Evolutionary conservation across 192 early-diverging fungal genomes (phyloP), one percentile per base, ranked within the genome.

Genomic region (Umbelopsis ramanniana): DNA sequence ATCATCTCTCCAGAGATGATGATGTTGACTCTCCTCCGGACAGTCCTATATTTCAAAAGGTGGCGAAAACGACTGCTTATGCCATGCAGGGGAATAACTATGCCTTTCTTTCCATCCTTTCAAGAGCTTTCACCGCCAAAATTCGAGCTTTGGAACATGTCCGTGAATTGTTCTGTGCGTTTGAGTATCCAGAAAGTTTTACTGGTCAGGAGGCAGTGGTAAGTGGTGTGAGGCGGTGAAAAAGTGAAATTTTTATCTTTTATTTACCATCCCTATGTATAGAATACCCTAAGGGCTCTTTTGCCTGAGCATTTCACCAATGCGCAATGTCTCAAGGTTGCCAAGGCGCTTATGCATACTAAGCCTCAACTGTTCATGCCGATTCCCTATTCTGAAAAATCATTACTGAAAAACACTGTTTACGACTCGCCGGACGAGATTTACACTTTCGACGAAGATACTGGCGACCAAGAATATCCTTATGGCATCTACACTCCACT

Each of bases 401-500:
- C 79, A 7, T 19, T 71, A 33, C 52, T 66, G 43, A 50, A 68
- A 15, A 80, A 80, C 46, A 76, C 72, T 12, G 38, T 80, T 67
- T 76, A 76, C 48, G 68, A 80, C 38, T 76, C 79, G 5, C 40
- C 66, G 24, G 75, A 76, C 63, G 79, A 80, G 40, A 72, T 72
- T 33, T 80, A 80, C 46, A 52, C 40, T 7, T 67, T 80, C 6
- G 73, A 57, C 21, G 76, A 82, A 38, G 73, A 80, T 17, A 48
- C 33, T 1, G 76, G 75, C 23, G 82, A 85, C 43, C 63, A 69
- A 3, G 80, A 84, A 48, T 57, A 89, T 4, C 92, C 93, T 45
- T 89, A 87, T 60, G 97, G 97, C 29, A 90, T 99, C 0, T 94
- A 96, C 81, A 95, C 94, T 2, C 86, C 90, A 38, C 82, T 97